Base-by-base conservation (phyloP, 1,284 basidiomycete species). In the Mycosarcoma mackinlayi region DNA sequence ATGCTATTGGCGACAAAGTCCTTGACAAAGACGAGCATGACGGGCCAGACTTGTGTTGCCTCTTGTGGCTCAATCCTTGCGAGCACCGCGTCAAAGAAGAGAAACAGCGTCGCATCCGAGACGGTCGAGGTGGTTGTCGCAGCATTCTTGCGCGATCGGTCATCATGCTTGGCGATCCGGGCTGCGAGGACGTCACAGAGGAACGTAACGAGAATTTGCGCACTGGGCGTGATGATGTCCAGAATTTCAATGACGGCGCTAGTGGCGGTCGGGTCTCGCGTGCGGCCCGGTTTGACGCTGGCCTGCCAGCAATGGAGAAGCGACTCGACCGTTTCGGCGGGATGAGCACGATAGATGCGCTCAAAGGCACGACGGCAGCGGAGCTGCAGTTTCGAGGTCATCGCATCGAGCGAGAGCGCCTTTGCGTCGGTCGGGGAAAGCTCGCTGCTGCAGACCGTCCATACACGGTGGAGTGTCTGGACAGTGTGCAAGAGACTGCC, bases 51-150 rank as follows among this genome's bases (percentile, higher is more conserved):
- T 84, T 98, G 95, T 5, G 93, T 86, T 1, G 92, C 93, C 19
- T 94, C 86, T 0, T 93, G 91, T 1, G 92, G 92, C 82, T 98
- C 94, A 44, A 98, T 84, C 6, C 90, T 88, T 19, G 84, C 84
- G n/a, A 96, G 83, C 79, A 98, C 98, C 56, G 89, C 88, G 75
- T 97, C 93, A 31, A 98, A 85, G 83, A 98, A 98, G 34, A 86
- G 87, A 85, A 93, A 93, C 19, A 93, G 78, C 9, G 70, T 63
- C 6, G 57, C 53, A 35, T 75, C 61, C 6, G 55, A 53, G 5
- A 65, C 53, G 7, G 18, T 39, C 3, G 53, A 41, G 6, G 48
- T 37, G 2, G 61, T 40, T 18, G 16, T 25, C 2, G 39, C 45
- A 39, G 60, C 13, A 35, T 28, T 60, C 27, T 41, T 69, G 44